These are phyloP conservation scores for Ascochyta viciae-villosae DNA, from an alignment of 2,329 filamentous ascomycete species.

Conservation along the genomic window DNA sequence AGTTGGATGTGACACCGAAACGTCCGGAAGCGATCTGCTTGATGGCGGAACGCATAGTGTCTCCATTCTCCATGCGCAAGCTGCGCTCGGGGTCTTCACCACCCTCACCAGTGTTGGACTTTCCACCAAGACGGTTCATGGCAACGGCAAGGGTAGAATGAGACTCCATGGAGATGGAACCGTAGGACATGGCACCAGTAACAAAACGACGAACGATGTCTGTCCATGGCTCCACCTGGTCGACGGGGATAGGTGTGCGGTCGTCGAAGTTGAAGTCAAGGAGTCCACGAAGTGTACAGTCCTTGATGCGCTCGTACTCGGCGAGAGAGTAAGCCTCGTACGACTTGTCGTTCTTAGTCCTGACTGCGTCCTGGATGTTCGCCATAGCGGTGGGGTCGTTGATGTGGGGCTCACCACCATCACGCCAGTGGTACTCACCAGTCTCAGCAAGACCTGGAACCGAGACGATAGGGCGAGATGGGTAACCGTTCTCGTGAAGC, in stretches of 20 bases:
- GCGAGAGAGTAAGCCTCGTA: conserved; percentile 95
- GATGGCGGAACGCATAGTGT: conserved; percentile 96
- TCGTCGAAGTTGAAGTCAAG: conserved; percentile 97
- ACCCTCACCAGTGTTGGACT: conserved; percentile 97
- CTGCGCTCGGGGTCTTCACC: conserved; percentile 94
- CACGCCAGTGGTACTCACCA: conserved; percentile 97
- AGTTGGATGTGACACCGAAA: conserved; percentile 94
- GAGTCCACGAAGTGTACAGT: conserved; percentile 91
- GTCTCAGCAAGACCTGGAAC: conserved; percentile 87
- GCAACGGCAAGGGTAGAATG: conserved; percentile 94
- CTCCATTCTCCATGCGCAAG: conserved; percentile 84
- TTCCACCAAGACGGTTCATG: conserved; percentile 95
- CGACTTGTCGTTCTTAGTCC: conserved; percentile 97
- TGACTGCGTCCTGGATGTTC: conserved; percentile 95
- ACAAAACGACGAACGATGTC: conserved; percentile 97
- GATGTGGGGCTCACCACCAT: conserved; percentile 92
- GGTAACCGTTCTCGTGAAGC: conserved; percentile 92
- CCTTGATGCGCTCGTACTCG: conserved; percentile 95
- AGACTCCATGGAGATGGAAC: conserved; percentile 97
- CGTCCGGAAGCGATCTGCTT: conserved; percentile 97
- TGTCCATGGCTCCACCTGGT: conserved; percentile 97
- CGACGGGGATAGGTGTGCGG: conserved; percentile 82
- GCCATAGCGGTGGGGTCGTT: conserved; percentile 95
- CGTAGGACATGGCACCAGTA: conserved; percentile 98
- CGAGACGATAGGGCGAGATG: conserved; percentile 76